Conservation (phyloP, 139 green algal species). For the Desmodesmus armatus region DNA sequence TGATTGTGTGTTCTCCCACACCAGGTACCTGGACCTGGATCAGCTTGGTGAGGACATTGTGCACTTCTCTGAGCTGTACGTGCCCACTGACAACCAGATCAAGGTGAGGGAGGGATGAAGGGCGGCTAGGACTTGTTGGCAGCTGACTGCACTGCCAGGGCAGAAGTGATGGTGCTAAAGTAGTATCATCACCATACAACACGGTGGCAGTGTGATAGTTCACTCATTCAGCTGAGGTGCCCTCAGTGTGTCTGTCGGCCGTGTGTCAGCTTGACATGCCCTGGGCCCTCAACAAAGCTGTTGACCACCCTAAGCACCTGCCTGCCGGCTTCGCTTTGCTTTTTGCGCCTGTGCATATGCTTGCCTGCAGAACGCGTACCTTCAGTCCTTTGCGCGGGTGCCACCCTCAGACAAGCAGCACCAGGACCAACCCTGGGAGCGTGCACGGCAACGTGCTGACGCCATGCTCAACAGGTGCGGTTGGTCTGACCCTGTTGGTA, state of each 20-base stretch:
- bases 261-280: not conserved
- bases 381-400: not conserved
- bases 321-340: no score
- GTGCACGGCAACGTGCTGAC: no score
- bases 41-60: conserved; percentile 35
- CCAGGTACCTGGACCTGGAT: conserved; percentile 41
- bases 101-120: no score
- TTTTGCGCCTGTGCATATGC: not conserved
- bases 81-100: not conserved
- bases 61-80: conserved; percentile 41
- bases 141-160: no score
- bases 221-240: not conserved
- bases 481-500: no score
- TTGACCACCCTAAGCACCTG: no score
- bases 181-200: not conserved
- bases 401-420: not conserved
- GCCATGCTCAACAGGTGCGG: no score
- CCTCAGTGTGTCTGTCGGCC: not conserved
- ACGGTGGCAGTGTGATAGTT: not conserved
- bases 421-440: not conserved
- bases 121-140: not conserved
- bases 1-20: no score
- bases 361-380: no score
- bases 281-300: no score
- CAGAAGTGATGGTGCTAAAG: not conserved